phyloP scores from a whole-genome alignment of 306 rosid species.

The Rosa chinensis region DNA sequence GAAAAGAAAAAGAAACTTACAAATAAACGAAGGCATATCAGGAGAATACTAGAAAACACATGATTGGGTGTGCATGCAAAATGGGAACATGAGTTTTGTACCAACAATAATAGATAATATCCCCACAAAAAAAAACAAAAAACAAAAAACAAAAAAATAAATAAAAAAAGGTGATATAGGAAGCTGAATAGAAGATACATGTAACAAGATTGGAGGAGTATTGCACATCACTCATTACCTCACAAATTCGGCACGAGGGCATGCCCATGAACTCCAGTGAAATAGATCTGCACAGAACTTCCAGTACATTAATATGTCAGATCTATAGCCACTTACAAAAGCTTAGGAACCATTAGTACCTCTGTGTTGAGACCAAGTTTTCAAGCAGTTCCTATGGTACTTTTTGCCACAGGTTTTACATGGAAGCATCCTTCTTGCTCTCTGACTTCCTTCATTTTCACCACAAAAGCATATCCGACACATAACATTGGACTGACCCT shows the following conservation, averaged over 20 bases:
- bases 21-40: background rate
- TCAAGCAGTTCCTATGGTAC: slow-evolving; percentile 93
- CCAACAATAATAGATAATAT: background rate
- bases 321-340: background rate
- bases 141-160: background rate
- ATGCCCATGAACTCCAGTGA: slow-evolving; percentile 70
- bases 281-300: slow-evolving; percentile 46
- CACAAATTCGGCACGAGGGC: slow-evolving; percentile 60
- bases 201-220: background rate
- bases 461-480: slow-evolving; percentile 93
- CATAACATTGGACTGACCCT: slow-evolving; percentile 67
- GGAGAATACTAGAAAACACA: background rate
- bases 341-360: slow-evolving; percentile 40
- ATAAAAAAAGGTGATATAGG: background rate
- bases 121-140: background rate
- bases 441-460: slow-evolving; percentile 87
- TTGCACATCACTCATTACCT: slow-evolving; percentile 37
- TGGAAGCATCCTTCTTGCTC: slow-evolving; percentile 84
- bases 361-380: slow-evolving; percentile 88
- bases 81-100: background rate
- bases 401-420: slow-evolving; percentile 94
- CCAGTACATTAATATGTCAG: slow-evolving; percentile 9
- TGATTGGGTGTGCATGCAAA: background rate
- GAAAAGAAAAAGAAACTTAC: background rate
- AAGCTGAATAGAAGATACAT: background rate